Evolutionary conservation across 129 eudicot genomes (phyloP), one percentile per base, ranked within the genome.

Genomic region (Lactuca sativa): DNA sequence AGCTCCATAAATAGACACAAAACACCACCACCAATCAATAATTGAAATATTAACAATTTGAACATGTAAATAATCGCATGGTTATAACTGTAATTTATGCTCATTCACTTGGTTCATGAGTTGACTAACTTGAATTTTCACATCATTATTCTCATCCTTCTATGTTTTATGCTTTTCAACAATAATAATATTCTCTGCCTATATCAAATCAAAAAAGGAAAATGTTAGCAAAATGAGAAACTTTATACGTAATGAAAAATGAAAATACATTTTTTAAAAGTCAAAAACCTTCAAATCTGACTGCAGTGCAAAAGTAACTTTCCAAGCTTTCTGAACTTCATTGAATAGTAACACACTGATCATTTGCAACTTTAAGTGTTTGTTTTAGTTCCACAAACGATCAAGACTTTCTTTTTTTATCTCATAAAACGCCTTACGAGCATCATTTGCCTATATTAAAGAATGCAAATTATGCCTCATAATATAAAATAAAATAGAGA

Each of bases 281-380:
- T 0, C 17, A 21, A 59, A 73, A 74, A 92, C 98, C 98, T 92
- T 92, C 63, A 92, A 67, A 83, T 92, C 98, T 34, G 96, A 86
- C 74, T 92, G 98, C 77, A 92, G 75, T 30, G 92, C 82, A 74
- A 86, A 92, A 68, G 96, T 89, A 75, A 92, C 98, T 85, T 93
- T 93, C 97, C 99, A 89, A 16, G 97, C 97, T 84, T 87, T 93
- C 71, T 93, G 99, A 82, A 93, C 99, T 85, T 93, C 97, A 76
- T 87, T 93, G 69, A 93, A 90, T 54, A 93, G 89, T 59, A 89
- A 85, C 93, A 72, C 95, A 85, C 67, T 90, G 99, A 75, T 90
- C 99, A 61, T 90, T 93, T 65, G 97, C 93, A 70, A 71, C 90
- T 69, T 87, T 93, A 18, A 85, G 79, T 75, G 87, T 92, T 78